Evolutionary conservation across 768 basidiomycete genomes (phyloP).

Genomic region (Calocybe cyanea): DNA sequence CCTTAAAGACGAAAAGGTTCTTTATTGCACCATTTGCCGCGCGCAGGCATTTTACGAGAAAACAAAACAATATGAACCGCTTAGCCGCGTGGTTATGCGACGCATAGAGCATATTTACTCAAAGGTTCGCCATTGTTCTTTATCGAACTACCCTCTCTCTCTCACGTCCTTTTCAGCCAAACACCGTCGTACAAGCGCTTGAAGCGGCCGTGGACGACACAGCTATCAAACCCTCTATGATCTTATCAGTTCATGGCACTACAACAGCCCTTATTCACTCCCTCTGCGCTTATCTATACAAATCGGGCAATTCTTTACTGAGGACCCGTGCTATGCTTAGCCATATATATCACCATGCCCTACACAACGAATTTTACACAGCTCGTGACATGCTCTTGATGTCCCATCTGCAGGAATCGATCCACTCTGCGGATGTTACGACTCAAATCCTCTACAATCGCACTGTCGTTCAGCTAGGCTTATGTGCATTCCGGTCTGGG

Average conservation of each 20-base stretch:
- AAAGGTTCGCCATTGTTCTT: constrained; percentile 58
- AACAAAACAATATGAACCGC: constrained; percentile 69
- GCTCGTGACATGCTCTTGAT: constrained; percentile 98
- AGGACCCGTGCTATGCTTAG: constrained; percentile 96
- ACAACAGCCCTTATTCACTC: constrained; percentile 82
- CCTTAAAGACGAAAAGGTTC: constrained; percentile 90
- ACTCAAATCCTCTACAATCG: constrained; percentile 99
- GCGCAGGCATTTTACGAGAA: constrained; percentile 91
- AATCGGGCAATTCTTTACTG: constrained; percentile 83
- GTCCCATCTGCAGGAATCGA: constrained; percentile 97
- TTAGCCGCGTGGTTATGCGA: constrained; percentile 89
- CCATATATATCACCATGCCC: constrained; percentile 95
- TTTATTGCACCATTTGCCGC: constrained; percentile 91
- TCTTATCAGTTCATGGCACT: constrained; percentile 48
- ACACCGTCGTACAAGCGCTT: constrained; percentile 86
- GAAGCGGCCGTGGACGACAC: constrained; percentile 64
- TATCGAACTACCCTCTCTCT: background rate
- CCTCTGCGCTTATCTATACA: constrained; percentile 91
- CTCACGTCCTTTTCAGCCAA: constrained; percentile 55
- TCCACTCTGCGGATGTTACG: constrained; percentile 92
- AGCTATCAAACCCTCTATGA: constrained; percentile 59
- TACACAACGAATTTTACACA: constrained; percentile 95
- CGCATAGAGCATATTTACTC: constrained; percentile 97
- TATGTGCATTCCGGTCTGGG: constrained; percentile 95
- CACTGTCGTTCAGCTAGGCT: constrained; percentile 93